Evolutionary conservation across 768 basidiomycete species (phyloP), one percentile per base, ranked within the genome.

Genomic region (Paxillus involutus): DNA sequence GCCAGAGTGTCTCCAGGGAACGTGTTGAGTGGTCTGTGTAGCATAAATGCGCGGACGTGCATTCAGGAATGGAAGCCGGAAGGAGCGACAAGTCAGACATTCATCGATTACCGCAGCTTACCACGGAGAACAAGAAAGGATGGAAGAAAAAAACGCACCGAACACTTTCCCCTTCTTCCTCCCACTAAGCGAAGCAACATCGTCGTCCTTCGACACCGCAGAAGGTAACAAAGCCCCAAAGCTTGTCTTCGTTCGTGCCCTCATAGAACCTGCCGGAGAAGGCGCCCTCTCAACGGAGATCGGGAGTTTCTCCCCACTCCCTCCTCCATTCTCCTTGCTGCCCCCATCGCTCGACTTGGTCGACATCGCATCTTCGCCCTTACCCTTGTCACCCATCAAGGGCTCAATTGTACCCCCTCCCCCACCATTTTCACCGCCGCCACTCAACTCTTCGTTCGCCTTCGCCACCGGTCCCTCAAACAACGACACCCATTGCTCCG

Each of bases 1-100:
- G 82, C 58, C 93, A 79, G 5, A 99, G 80, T 0, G 89, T 87
- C 67, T 98, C 94, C n/a, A 96, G 76, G 2, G 95, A 89, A 19
- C 82, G 80, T 45, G 78, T 77, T 52, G 80, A 75, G 30, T 85
- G 81, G 58, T 86, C 89, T 86, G 56, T 17, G 53, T 24, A 5
- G 17, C 29, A 24, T 37, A 55, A 46, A 32, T 11, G 6, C 32
- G 32, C 32, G 32, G 32, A 32, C 9, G 3, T 11, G 32, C 4
- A 10, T 32, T 32, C 32, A 3, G 32, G 2, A 7, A 36, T 12
- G 44, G n/a, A n/a, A 44, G 14, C 41, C n/a, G 7, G 32, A 26
- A 6, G 1, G 45, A 9, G 40, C 32, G 44, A 30, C 33, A 46
- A 51, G 32, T 1, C 26, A 24, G 9, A 40, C 6, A 2, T 37